phyloP scores from a whole-genome alignment of 805 yeast genomes.

The Candida ovalis region DNA sequence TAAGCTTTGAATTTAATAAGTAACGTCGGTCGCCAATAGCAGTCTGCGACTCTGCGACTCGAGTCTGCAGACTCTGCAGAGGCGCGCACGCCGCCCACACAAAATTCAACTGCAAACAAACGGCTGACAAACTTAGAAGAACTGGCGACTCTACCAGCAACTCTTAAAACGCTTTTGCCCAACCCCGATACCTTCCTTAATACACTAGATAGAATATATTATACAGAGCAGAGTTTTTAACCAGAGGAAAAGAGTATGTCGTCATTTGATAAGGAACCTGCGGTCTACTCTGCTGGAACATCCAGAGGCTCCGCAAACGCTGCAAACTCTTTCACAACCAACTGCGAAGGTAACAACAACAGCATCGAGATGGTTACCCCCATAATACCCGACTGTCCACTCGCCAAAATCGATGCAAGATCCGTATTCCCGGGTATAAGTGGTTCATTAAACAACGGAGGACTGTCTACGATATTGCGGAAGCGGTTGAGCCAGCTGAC shows the following conservation, averaged over 20 bases:
- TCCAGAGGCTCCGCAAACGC: neutral
- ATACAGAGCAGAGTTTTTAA: no score
- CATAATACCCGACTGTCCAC: neutral
- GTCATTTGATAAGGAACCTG: neutral
- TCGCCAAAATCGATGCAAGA: constrained; percentile 5
- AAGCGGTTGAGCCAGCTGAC: constrained; percentile 1
- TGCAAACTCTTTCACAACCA: neutral
- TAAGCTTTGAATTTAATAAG: no score
- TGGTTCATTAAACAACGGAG: neutral
- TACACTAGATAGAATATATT: no score
- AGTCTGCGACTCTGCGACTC: no score
- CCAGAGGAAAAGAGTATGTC: neutral
- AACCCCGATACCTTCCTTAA: no score
- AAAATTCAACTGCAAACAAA: neutral
- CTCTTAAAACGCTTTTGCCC: neutral
- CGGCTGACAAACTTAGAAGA: no score
- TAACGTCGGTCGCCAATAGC: no score
- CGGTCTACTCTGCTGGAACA: neutral
- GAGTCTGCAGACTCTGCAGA: no score
- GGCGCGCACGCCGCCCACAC: no score
- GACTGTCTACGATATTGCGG: constrained; percentile 1
- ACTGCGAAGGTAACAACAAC: neutral
- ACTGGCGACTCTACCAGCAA: neutral
- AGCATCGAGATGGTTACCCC: neutral
- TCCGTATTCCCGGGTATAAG: constrained; percentile 11